Conservation (phyloP, 805 yeast genomes). For the Metschnikowia reukaufii region DNA sequence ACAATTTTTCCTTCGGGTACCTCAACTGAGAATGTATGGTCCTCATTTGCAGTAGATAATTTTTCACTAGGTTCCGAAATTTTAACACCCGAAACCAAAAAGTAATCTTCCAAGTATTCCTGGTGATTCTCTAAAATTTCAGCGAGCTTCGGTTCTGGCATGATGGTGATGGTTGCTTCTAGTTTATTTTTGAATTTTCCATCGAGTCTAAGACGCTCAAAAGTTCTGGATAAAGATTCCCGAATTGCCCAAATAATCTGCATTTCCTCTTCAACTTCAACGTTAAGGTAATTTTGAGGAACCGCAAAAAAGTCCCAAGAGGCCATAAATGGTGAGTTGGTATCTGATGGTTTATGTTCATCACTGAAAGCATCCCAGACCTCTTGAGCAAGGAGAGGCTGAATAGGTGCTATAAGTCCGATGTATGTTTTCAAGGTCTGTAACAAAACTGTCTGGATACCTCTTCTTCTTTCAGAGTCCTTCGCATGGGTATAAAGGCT, state of each 20-base stretch:
- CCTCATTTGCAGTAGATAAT: conserved; percentile 1
- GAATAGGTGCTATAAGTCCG: conserved; percentile 73
- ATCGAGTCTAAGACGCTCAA: conserved; percentile 57
- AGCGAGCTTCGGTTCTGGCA: conserved; percentile 4
- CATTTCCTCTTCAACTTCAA: conserved; percentile 44
- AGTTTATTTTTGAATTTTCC: conserved; percentile 58
- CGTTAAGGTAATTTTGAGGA: conserved; percentile 36
- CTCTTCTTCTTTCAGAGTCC: conserved; percentile 49
- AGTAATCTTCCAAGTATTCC: conserved; percentile 40
- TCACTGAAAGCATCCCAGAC: conserved; percentile 62
- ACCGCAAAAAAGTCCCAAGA: conserved; percentile 25
- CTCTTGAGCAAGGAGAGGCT: conserved; percentile 86
- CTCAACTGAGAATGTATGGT: background rate
- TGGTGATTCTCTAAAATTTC: conserved; percentile 24
- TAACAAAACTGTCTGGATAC: conserved; percentile 65
- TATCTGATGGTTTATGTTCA: conserved; percentile 11
- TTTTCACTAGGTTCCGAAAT: background rate
- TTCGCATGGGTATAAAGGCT: conserved; percentile 68
- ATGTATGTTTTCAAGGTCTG: conserved; percentile 61
- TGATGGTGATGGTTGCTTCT: conserved; percentile 49
- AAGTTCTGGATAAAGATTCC: conserved; percentile 46
- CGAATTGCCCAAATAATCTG: conserved; percentile 47
- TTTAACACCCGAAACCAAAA: conserved; percentile 61
- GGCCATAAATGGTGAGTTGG: conserved; percentile 18
- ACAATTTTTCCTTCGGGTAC: conserved; percentile 25